A percentile compares a stretch with the other conserved stretches of the same genome.
These are phyloP conservation scores for Dillenia suffruticosa DNA, from an alignment of 164 flowering plant species.

Conservation along the genomic window DNA sequence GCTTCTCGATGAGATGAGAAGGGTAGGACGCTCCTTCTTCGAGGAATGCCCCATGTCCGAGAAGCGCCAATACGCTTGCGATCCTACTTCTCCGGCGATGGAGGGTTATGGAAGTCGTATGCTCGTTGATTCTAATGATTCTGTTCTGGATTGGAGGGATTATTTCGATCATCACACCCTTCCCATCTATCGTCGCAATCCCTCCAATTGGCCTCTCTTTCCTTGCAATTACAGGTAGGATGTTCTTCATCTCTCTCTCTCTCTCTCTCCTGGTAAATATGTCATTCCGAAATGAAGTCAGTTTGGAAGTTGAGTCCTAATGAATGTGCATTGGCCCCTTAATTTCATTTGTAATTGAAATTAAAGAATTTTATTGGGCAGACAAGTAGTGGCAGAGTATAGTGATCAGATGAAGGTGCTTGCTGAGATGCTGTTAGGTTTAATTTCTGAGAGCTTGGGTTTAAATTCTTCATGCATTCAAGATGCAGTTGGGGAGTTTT, in stretches of 20 bases:
- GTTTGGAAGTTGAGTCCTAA: too few relatives aligned
- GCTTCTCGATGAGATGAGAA: slow-evolving; percentile 40
- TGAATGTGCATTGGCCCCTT: neutral
- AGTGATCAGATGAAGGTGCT: slow-evolving; percentile 58
- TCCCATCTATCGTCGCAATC: slow-evolving; percentile 66
- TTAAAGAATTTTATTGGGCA: slow-evolving; percentile 8
- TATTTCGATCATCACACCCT: slow-evolving; percentile 91
- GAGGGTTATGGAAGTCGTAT: slow-evolving; percentile 88
- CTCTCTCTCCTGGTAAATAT: neutral
- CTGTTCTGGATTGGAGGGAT: slow-evolving; percentile 91
- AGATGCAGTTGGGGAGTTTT: slow-evolving; percentile 69
- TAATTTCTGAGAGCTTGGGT: slow-evolving; percentile 66
- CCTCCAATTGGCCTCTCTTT: slow-evolving; percentile 62
- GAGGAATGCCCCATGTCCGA: slow-evolving; percentile 35
- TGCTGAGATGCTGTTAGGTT: slow-evolving; percentile 52
- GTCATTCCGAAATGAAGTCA: neutral
- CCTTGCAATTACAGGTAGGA: slow-evolving; percentile 54
- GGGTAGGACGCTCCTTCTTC: slow-evolving; percentile 51
- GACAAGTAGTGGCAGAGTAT: slow-evolving; percentile 49
- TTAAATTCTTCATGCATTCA: slow-evolving; percentile 48
- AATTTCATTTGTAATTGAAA: neutral
- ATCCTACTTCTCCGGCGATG: slow-evolving; percentile 51
- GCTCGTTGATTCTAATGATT: slow-evolving; percentile 41
- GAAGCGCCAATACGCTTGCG: slow-evolving; percentile 56
- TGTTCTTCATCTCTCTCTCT: neutral